Evolutionary conservation across 169 alveolate genomes (phyloP).

Genomic region (Plasmodium yoelii): DNA sequence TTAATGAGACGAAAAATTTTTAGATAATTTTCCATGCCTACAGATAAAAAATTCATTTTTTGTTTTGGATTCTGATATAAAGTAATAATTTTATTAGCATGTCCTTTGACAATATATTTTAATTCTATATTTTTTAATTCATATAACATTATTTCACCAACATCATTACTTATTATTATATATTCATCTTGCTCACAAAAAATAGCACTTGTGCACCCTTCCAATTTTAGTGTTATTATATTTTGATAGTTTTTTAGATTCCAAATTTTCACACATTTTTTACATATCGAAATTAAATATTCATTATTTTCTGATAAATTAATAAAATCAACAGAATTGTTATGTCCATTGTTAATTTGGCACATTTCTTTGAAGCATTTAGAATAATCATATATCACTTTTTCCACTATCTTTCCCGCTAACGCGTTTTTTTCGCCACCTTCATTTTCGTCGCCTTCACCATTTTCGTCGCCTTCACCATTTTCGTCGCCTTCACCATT

Average conservation of each 20-base stretch:
- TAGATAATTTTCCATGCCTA: conserved; percentile 81
- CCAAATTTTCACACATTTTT: conserved; percentile 81
- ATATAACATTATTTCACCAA: conserved; percentile 76
- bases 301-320: conserved; percentile 79
- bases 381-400: conserved; percentile 68
- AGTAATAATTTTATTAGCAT: conserved; percentile 76
- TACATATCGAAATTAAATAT: conserved; percentile 81
- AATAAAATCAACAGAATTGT: conserved; percentile 78
- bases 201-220: conserved; percentile 78
- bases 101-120: conserved; percentile 77
- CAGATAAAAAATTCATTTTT: conserved; percentile 80
- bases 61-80: conserved; percentile 57
- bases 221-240: conserved; percentile 77
- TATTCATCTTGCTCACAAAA: conserved; percentile 77
- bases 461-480: background rate
- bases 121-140: conserved; percentile 77
- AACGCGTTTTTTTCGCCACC: background rate
- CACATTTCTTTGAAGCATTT: conserved; percentile 78
- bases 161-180: conserved; percentile 77
- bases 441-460: background rate
- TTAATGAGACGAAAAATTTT: conserved; percentile 77
- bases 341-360: conserved; percentile 81
- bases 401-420: conserved; percentile 33
- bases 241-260: conserved; percentile 79
- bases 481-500: conserved; percentile 69